Evolutionary conservation across 1,284 basidiomycete genomes (phyloP).

Genomic region (Bjerkandera adusta): DNA sequence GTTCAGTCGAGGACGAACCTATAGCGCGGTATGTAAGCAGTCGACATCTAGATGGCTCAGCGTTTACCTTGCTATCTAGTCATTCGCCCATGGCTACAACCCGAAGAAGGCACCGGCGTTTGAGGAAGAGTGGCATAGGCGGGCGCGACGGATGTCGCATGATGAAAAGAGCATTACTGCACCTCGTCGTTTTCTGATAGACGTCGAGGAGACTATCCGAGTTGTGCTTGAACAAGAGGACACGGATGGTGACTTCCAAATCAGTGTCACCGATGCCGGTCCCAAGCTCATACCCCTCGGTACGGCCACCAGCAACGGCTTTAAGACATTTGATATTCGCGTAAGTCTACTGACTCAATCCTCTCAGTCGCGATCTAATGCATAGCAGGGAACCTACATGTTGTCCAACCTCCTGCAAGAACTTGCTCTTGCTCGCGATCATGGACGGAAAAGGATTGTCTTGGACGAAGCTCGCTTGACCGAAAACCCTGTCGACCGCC

Average conservation of each 20-base stretch:
- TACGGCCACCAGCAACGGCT: conserved; percentile 96
- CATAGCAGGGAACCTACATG: conserved; percentile 93
- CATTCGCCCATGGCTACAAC: conserved; percentile 45
- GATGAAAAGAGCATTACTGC: conserved; percentile 75
- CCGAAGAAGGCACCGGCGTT: conserved; percentile 67
- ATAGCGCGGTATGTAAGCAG: conserved; percentile 64
- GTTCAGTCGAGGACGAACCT: conserved; percentile 79
- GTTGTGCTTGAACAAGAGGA: conserved; percentile 97
- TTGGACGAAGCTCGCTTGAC: conserved; percentile 96
- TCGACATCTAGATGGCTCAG: neutral
- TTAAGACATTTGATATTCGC: conserved; percentile 94
- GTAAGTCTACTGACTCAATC: conserved; percentile 46
- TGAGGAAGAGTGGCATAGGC: conserved; percentile 69
- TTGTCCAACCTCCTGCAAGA: conserved; percentile 98
- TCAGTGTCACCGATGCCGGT: conserved; percentile 94
- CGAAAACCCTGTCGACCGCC: conserved; percentile 95
- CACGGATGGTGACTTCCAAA: conserved; percentile 96
- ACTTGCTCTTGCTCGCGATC: conserved; percentile 94
- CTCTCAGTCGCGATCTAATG: conserved; percentile 4
- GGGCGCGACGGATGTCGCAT: conserved; percentile 80
- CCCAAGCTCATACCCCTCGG: conserved; percentile 96
- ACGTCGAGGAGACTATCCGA: conserved; percentile 98
- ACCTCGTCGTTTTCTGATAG: conserved; percentile 89
- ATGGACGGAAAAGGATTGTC: conserved; percentile 92
- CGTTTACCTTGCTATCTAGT: conserved; percentile 18